phyloP scores from a whole-genome alignment of 2,329 filamentous ascomycete species.

The Colletotrichum sp. region DNA sequence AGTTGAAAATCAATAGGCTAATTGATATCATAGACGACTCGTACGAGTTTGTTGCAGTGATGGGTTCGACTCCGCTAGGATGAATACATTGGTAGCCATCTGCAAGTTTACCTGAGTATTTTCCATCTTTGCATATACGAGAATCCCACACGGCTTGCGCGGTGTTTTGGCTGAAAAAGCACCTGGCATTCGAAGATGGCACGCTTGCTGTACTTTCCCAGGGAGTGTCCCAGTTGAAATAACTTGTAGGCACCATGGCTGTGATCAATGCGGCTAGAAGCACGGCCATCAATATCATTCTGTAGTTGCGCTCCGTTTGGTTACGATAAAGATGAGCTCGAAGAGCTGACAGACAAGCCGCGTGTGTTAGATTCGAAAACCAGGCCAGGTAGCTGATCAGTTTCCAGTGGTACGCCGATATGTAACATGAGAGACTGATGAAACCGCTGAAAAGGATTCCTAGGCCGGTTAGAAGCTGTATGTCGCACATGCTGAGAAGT shows the following conservation, averaged over 20 bases:
- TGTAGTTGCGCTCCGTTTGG: neutral
- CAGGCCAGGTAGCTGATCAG: constrained; percentile 34
- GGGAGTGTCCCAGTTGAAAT: neutral
- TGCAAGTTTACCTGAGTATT: neutral
- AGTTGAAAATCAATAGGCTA: neutral
- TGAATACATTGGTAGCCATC: neutral
- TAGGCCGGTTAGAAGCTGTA: constrained; percentile 35
- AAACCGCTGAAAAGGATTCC: constrained; percentile 30
- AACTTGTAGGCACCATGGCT: neutral
- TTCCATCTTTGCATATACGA: neutral
- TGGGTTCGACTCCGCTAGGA: neutral
- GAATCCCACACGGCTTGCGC: neutral
- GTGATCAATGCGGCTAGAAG: neutral
- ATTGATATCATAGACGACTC: neutral
- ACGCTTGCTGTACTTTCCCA: neutral
- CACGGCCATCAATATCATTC: neutral
- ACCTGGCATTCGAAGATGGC: neutral
- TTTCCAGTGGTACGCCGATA: constrained; percentile 34
- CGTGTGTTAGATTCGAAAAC: constrained; percentile 37
- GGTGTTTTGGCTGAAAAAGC: neutral
- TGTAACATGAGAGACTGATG: neutral
- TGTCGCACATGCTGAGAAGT: constrained; percentile 20
- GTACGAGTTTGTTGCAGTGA: neutral
- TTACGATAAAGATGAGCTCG: neutral
- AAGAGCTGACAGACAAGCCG: constrained; percentile 10